Conservation (phyloP, 2,329 filamentous ascomycete genomes). For the Paraphoma chrysanthemicola region DNA sequence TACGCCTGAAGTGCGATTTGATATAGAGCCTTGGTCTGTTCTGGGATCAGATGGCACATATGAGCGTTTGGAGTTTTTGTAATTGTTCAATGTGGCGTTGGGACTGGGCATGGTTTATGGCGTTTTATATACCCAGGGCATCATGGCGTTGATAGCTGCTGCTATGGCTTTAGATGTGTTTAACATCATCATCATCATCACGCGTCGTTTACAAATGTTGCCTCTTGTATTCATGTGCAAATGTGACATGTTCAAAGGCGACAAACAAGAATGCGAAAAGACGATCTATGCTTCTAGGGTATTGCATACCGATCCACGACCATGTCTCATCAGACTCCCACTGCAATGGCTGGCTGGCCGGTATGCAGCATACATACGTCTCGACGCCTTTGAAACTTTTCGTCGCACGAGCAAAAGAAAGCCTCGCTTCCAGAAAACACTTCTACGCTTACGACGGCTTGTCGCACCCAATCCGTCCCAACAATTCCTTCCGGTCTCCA, state of each 20-base stretch:
- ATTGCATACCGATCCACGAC: background rate
- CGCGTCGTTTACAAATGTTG: too few relatives aligned
- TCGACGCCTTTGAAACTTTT: background rate
- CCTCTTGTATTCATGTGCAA: too few relatives aligned
- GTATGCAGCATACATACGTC: background rate
- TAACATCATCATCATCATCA: too few relatives aligned
- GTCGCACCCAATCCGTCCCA: slow-evolving; percentile 83
- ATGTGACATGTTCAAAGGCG: background rate
- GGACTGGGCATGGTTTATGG: too few relatives aligned
- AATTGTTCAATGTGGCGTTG: too few relatives aligned
- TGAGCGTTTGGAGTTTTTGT: too few relatives aligned
- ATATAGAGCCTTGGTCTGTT: background rate
- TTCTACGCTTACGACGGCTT: slow-evolving; percentile 58
- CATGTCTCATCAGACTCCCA: too few relatives aligned
- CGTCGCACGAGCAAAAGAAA: background rate
- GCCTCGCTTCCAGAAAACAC: too few relatives aligned
- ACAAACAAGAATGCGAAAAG: background rate
- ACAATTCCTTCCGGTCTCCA: slow-evolving; percentile 79
- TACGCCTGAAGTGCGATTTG: background rate
- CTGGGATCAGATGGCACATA: background rate
- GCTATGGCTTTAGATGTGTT: too few relatives aligned
- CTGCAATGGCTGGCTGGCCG: too few relatives aligned
- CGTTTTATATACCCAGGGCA: too few relatives aligned
- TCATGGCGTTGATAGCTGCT: too few relatives aligned
- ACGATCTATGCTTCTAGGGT: background rate